phyloP scores from a whole-genome alignment of 1,139 yeast genomes.

The Suhomyces anneliseae region DNA sequence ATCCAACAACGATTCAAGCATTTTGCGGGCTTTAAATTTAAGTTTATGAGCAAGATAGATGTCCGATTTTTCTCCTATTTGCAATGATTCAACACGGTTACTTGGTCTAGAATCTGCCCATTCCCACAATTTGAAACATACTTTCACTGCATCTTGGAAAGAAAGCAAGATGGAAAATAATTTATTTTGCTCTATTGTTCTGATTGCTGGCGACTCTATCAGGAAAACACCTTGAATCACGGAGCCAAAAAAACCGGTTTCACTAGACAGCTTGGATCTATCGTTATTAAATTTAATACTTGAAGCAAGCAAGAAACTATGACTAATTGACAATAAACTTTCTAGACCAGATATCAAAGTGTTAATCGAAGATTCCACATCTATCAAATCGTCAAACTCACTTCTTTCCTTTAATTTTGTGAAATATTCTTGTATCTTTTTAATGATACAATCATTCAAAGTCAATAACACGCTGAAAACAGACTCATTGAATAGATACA shows the following conservation, averaged over 20 bases:
- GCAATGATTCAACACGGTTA: slow-evolving; percentile 3
- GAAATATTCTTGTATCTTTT: slow-evolving; percentile 44
- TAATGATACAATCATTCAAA: slow-evolving; percentile 51
- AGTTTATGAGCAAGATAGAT: slow-evolving; percentile 64
- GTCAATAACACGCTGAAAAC: slow-evolving; percentile 52
- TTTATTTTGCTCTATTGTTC: slow-evolving; percentile 55
- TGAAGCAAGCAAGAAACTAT: slow-evolving; percentile 50
- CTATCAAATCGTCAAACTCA: slow-evolving; percentile 25
- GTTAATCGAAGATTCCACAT: slow-evolving; percentile 49
- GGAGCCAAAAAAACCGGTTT: slow-evolving; percentile 65
- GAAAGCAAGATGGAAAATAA: slow-evolving; percentile 59
- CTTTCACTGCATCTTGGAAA: slow-evolving; percentile 57
- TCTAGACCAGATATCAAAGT: slow-evolving; percentile 66
- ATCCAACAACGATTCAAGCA: slow-evolving; percentile 67
- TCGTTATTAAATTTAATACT: slow-evolving; percentile 24
- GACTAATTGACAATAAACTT: slow-evolving; percentile 60
- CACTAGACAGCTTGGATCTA: slow-evolving; percentile 19
- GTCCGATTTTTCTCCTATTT: slow-evolving; percentile 42
- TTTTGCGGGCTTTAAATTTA: slow-evolving; percentile 67
- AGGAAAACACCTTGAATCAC: slow-evolving; percentile 87
- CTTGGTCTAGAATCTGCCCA: slow-evolving; percentile 62
- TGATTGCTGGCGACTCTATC: slow-evolving; percentile 65
- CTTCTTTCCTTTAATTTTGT: slow-evolving; percentile 14
- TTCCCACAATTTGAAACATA: slow-evolving; percentile 66
- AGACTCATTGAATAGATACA: slow-evolving; percentile 50